Conservation (phyloP, 106 monocot species). For the Dendrobium chrysotoxum region DNA sequence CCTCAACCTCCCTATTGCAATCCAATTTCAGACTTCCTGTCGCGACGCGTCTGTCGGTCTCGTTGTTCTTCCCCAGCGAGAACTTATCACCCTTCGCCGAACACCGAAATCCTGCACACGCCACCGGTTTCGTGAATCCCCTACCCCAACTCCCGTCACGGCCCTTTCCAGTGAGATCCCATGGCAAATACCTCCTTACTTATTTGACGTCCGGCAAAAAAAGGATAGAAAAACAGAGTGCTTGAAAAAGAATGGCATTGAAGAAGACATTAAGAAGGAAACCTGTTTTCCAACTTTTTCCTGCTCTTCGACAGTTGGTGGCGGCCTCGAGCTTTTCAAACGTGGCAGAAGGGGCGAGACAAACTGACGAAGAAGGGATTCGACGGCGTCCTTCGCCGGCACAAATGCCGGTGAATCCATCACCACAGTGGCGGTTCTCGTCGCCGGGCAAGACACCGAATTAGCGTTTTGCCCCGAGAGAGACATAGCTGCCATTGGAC, state of each 20-base stretch:
- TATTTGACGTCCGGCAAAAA: no score
- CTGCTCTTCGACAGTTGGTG: neutral
- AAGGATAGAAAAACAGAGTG: no score
- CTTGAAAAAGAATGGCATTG: neutral
- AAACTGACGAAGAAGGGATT: neutral
- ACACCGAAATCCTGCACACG: no score
- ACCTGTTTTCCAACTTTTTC: conserved; percentile 6
- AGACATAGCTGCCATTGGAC: neutral
- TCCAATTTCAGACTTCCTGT: no score
- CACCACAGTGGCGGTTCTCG: neutral
- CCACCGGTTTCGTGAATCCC: no score
- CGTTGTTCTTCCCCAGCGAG: no score
- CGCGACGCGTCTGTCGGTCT: no score
- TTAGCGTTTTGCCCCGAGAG: neutral
- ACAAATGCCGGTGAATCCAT: neutral
- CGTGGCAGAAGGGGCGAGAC: neutral
- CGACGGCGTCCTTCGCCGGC: neutral
- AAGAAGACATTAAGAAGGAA: neutral
- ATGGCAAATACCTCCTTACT: no score
- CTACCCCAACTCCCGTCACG: no score
- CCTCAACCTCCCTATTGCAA: no score
- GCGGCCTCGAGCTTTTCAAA: neutral
- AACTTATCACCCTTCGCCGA: no score
- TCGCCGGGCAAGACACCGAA: neutral
- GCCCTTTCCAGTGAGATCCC: no score